Conservation (phyloP, 306 rosid genomes). For the Corylus americana region DNA sequence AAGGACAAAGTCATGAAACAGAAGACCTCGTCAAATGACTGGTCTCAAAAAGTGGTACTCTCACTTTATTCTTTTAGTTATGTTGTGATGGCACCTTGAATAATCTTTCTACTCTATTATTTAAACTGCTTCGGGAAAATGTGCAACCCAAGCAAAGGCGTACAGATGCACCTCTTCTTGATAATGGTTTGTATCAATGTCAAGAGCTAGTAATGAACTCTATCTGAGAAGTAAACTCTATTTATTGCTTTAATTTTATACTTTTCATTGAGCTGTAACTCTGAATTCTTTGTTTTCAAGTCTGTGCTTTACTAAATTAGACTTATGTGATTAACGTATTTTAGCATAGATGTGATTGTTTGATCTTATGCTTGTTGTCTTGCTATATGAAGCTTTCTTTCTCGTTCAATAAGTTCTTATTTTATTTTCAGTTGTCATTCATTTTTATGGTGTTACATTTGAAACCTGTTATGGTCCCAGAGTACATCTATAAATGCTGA, state of each 20-base stretch:
- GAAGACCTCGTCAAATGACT: conserved; percentile 52
- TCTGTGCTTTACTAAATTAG: neutral
- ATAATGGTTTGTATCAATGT: conserved; percentile 45
- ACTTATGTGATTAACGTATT: neutral
- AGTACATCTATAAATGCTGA: neutral
- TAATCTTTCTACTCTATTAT: conserved; percentile 20
- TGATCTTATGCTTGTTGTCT: conserved; percentile 17
- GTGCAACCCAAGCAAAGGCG: conserved; percentile 43
- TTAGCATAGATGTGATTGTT: neutral
- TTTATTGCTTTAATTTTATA: neutral
- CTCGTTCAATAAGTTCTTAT: neutral
- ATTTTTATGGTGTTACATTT: conserved; percentile 14
- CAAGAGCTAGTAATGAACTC: conserved; percentile 12
- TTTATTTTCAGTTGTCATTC: conserved; percentile 15
- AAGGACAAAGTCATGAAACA: conserved; percentile 50
- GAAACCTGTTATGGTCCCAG: neutral
- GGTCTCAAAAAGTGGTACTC: conserved; percentile 51
- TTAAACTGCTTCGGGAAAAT: conserved; percentile 55
- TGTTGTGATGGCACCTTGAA: conserved; percentile 5
- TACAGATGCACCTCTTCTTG: conserved; percentile 31
- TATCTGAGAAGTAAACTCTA: neutral
- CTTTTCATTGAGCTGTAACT: neutral
- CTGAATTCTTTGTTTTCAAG: neutral
- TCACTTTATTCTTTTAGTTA: conserved; percentile 21
- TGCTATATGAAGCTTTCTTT: conserved; percentile 7